Percentiles rank a stretch among this genome's conserved stretches.
Conservation (phyloP, 2,329 filamentous ascomycete genomes). For the Colletotrichum agaves region DNA sequence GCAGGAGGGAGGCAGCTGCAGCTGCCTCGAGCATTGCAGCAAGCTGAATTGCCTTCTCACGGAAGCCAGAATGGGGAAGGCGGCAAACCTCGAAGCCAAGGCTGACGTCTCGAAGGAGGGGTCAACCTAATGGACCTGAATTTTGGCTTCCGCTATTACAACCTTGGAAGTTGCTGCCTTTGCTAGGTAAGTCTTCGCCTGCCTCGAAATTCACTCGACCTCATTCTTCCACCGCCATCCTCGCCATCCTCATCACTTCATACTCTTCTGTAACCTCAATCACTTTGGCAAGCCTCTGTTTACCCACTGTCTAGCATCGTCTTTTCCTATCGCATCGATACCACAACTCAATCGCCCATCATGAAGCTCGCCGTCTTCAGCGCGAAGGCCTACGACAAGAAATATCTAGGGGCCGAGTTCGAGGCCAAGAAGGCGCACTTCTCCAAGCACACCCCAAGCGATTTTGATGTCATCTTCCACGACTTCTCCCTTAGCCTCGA, state of each 20-base stretch:
- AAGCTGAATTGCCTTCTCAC: background rate
- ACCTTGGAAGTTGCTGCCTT: background rate
- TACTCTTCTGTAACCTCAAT: background rate
- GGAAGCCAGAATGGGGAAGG: background rate
- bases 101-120: background rate
- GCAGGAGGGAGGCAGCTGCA: background rate
- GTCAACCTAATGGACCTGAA: background rate
- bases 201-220: background rate
- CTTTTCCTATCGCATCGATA: background rate
- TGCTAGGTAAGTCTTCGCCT: background rate
- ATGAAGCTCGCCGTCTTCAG: slow-evolving; percentile 74
- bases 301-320: background rate
- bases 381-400: slow-evolving; percentile 71
- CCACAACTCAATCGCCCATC: background rate
- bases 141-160: no score
- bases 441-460: slow-evolving; percentile 44
- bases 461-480: slow-evolving; percentile 66
- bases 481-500: slow-evolving; percentile 65
- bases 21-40: background rate
- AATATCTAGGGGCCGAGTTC: slow-evolving; percentile 58
- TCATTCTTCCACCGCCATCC: background rate
- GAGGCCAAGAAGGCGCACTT: slow-evolving; percentile 26
- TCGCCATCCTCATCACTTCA: background rate
- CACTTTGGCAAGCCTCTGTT: background rate
- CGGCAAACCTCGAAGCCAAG: background rate